phyloP scores from a whole-genome alignment of 2,329 filamentous ascomycete species.

The Fusarium sp. region DNA sequence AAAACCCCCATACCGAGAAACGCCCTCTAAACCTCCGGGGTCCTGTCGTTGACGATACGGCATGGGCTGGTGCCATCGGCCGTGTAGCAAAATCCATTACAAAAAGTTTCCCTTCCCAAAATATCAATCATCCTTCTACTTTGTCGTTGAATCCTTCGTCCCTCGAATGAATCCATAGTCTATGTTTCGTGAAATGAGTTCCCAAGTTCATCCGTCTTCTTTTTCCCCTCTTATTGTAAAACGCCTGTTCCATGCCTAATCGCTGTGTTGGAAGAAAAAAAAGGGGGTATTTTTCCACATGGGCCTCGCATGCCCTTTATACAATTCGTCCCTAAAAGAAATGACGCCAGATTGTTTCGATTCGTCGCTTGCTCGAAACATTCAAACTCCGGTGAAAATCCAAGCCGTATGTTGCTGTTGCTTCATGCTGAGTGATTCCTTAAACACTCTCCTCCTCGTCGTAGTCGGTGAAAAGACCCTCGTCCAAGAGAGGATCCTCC shows the following conservation, averaged over 20 bases:
- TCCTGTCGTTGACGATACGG: constrained; percentile 14
- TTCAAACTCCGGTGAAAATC: constrained; percentile 35
- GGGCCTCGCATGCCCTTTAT: constrained; percentile 29
- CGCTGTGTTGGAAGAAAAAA: constrained; percentile 34
- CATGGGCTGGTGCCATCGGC: constrained; percentile 12
- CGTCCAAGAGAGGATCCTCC: constrained; percentile 52
- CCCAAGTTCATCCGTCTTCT: constrained; percentile 32
- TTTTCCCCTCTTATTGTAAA: constrained; percentile 35
- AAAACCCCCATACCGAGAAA: constrained; percentile 7
- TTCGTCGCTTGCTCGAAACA: constrained; percentile 33
- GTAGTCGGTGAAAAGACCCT: constrained; percentile 46
- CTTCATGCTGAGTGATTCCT: constrained; percentile 9
- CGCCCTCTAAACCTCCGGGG: constrained; percentile 27
- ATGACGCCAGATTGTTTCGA: constrained; percentile 40
- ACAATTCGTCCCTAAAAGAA: constrained; percentile 40
- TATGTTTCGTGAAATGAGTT: constrained; percentile 37
- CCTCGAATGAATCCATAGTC: constrained; percentile 36
- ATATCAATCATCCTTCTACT: constrained; percentile 28
- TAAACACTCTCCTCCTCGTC: constrained; percentile 49
- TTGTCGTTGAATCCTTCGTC: constrained; percentile 31
- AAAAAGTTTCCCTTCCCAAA: constrained; percentile 19
- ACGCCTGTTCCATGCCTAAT: constrained; percentile 38
- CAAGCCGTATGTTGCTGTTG: constrained; percentile 20
- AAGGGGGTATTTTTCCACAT: constrained; percentile 35
- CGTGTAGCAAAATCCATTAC: constrained; percentile 34